Evolutionary conservation across 2,329 filamentous ascomycete genomes (phyloP), one percentile per base, ranked within the genome.

Genomic region (Fusarium nodosum): DNA sequence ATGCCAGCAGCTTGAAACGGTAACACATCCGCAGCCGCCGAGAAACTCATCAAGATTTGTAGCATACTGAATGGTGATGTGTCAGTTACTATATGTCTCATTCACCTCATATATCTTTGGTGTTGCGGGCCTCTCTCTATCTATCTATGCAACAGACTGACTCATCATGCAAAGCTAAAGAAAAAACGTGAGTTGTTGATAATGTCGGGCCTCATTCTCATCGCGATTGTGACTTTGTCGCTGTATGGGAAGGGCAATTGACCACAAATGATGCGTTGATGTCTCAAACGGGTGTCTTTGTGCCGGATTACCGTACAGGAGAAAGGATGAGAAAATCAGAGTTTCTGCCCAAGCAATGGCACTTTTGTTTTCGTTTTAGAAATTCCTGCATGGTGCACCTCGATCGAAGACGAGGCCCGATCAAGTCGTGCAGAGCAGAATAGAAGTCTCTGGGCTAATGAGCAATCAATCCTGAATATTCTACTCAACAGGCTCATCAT

Each of bases 391-490:
- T 39, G 15, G 66, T 33, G 56, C 48, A 60, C 46, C 30, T 39
- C 22, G 54, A 66, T 54, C 36, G 62, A 30, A 65, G 54, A 53
- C 48, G 62, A 65, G 41, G 47, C 62, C 47, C 31, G 61, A 66
- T 54, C 44, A 60, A 56, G 42, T 56, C 15, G 36, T n/a, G 10
- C 55, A 57, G 48, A 41, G 48, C 12, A 51, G 34, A 28, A n/a
- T 15, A 38, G 18, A 28, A 30, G 12, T 13, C 22, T 26, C 4
- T 20, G 26, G 30, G 16, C 18, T n/a, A 45, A 30, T n/a, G 26
- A 45, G 44, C 26, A 30, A 46, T n/a, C 44, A n/a, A 46, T 46
- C 26, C 28, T 51, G 18, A 52, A 50, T 50, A 61, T 48, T 36
- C 31, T 47, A 41, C 39, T 28, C 31, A 46, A 62, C 34, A 18